phyloP scores from a whole-genome alignment of 495 filamentous ascomycete species.

The Aspergillus bridgeri region DNA sequence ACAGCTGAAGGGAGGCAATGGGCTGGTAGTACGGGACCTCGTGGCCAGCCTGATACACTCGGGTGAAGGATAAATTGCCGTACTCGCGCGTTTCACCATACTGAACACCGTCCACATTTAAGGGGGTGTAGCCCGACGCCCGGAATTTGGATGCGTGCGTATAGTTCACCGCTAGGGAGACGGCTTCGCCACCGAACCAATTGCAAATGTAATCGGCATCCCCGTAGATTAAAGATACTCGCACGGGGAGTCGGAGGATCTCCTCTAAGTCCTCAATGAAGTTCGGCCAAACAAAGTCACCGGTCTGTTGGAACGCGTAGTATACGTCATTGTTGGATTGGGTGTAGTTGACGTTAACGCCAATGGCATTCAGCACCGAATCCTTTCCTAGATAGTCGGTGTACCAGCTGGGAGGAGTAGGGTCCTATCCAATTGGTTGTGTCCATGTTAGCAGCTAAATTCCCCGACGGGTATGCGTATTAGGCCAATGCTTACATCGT shows the following conservation, averaged over 20 bases:
- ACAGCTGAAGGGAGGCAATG: slow-evolving; percentile 47
- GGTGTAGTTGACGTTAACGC: slow-evolving; percentile 65
- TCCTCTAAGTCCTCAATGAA: slow-evolving; percentile 52
- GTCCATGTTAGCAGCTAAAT: slow-evolving; percentile 14
- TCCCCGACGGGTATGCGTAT: slow-evolving; percentile 15
- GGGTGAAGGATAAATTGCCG: slow-evolving; percentile 54
- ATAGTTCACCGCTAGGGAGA: slow-evolving; percentile 40
- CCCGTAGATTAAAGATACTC: slow-evolving; percentile 66
- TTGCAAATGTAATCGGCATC: slow-evolving; percentile 58
- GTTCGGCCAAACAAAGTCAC: slow-evolving; percentile 46
- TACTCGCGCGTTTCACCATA: slow-evolving; percentile 52
- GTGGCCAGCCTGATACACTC: slow-evolving; percentile 58
- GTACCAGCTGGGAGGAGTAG: slow-evolving; percentile 60
- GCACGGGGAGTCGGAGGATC: slow-evolving; percentile 51
- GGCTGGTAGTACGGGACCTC: slow-evolving; percentile 59
- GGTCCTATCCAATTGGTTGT: slow-evolving; percentile 34
- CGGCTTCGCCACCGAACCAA: slow-evolving; percentile 41
- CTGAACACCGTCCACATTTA: slow-evolving; percentile 38
- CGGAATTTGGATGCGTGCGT: slow-evolving; percentile 37
- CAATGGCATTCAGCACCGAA: slow-evolving; percentile 57
- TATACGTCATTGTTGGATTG: slow-evolving; percentile 45
- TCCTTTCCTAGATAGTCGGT: slow-evolving; percentile 59
- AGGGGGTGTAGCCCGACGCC: slow-evolving; percentile 44
- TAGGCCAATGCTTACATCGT: slow-evolving; percentile 33
- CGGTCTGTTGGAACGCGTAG: slow-evolving; percentile 52